Conservation (phyloP, 2,329 filamentous ascomycete genomes). For the Fusarium stilboides region DNA sequence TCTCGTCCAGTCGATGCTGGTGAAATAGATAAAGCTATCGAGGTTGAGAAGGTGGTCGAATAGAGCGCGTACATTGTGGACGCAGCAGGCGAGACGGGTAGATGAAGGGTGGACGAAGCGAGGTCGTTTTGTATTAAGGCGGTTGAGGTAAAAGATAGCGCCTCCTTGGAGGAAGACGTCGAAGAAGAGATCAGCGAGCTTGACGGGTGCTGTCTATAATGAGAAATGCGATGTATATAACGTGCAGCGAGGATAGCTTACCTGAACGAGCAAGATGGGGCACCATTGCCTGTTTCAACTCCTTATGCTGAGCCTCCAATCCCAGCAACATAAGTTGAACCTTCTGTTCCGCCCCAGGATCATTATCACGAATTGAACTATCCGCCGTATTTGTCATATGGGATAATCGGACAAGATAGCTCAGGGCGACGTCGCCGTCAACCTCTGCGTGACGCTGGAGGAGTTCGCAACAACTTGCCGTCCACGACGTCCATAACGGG, state of each 20-base stretch:
- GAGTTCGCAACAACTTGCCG: slow-evolving; percentile 61
- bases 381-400: slow-evolving; percentile 59
- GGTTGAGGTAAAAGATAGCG: slow-evolving; percentile 52
- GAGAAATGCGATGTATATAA: slow-evolving; percentile 32
- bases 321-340: slow-evolving; percentile 62
- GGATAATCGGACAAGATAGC: slow-evolving; percentile 61
- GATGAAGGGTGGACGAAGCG: slow-evolving; percentile 35
- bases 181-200: slow-evolving; percentile 54
- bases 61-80: slow-evolving; percentile 50
- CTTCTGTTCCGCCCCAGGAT: slow-evolving; percentile 57
- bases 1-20: slow-evolving; percentile 60
- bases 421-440: slow-evolving; percentile 60
- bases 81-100: slow-evolving; percentile 44
- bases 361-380: slow-evolving; percentile 50
- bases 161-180: slow-evolving; percentile 60
- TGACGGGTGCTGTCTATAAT: slow-evolving; percentile 45
- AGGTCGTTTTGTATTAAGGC: slow-evolving; percentile 8
- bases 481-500: slow-evolving; percentile 60
- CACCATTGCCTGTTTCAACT: slow-evolving; percentile 58
- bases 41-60: slow-evolving; percentile 54
- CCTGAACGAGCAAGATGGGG: slow-evolving; percentile 49
- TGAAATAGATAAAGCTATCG: slow-evolving; percentile 57
- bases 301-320: slow-evolving; percentile 63
- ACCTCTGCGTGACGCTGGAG: slow-evolving; percentile 57
- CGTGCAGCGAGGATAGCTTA: slow-evolving; percentile 10